Conservation (phyloP, 139 green algal genomes). For the Volvox reticuliferus region DNA sequence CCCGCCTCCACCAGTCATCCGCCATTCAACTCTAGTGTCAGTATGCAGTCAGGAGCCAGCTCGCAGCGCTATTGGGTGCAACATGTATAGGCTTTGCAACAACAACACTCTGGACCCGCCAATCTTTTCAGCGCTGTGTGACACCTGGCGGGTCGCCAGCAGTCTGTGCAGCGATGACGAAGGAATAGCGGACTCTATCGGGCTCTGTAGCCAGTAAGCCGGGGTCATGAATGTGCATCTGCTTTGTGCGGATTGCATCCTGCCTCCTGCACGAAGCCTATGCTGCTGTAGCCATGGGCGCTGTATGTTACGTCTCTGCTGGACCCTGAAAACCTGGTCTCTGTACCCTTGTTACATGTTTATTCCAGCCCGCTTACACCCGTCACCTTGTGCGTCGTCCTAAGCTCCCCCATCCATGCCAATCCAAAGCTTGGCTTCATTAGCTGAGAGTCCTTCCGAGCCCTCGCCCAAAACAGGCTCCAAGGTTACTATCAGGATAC, state of each 20-base stretch:
- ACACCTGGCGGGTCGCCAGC: neutral
- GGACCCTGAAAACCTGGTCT: no score
- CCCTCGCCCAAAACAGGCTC: neutral
- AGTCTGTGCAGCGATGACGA: slow-evolving; percentile 8
- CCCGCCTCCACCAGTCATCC: neutral
- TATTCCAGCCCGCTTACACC: neutral
- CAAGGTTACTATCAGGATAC: neutral
- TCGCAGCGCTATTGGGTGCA: neutral
- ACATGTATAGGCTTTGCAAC: neutral
- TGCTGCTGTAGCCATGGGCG: neutral
- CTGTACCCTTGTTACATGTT: neutral
- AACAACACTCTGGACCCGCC: neutral
- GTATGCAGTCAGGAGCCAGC: neutral
- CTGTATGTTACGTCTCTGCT: no score
- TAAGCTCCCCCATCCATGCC: neutral
- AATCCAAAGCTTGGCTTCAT: neutral
- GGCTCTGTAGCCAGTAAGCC: neutral
- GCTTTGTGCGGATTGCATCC: no score
- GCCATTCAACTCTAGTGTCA: neutral
- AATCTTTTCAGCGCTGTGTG: neutral
- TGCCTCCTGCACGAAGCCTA: neutral
- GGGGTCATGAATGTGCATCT: neutral
- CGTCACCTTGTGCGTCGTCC: no score
- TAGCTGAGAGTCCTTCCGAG: neutral
- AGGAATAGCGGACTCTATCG: neutral